A percentile compares a stretch with the other conserved stretches of the same genome.
These are phyloP conservation scores for Penicillium canescens DNA, from an alignment of 495 filamentous ascomycete genomes.

Conservation along the genomic window DNA sequence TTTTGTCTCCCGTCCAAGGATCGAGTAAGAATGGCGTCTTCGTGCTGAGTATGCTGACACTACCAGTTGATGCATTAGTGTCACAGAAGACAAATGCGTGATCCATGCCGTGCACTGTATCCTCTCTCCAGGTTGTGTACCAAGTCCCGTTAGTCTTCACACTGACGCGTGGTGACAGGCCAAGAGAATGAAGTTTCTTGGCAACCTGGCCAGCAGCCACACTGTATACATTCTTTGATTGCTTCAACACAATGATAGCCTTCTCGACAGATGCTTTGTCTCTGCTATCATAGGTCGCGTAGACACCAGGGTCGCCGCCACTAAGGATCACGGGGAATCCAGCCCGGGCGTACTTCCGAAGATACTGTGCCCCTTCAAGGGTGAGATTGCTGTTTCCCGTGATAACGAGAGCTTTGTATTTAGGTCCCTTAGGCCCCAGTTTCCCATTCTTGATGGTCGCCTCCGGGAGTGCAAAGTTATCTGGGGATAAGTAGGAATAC, in stretches of 20 bases:
- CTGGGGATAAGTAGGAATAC: slow-evolving; percentile 50
- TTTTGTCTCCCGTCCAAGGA: slow-evolving; percentile 43
- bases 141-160: slow-evolving; percentile 31
- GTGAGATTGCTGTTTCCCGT: slow-evolving; percentile 9
- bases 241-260: slow-evolving; percentile 11
- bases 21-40: slow-evolving; percentile 36
- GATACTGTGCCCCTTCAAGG: slow-evolving; percentile 27
- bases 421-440: slow-evolving; percentile 40
- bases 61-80: slow-evolving; percentile 21
- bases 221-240: slow-evolving; percentile 19
- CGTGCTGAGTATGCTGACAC: slow-evolving; percentile 23
- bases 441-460: slow-evolving; percentile 32
- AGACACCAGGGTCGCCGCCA: slow-evolving; percentile 23
- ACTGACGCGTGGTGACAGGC: slow-evolving; percentile 19
- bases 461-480: slow-evolving; percentile 41
- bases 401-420: slow-evolving; percentile 47
- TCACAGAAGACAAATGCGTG: slow-evolving; percentile 45
- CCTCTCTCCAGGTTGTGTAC: slow-evolving; percentile 35
- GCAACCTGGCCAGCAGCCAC: slow-evolving; percentile 15
- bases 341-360: slow-evolving; percentile 36
- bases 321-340: slow-evolving; percentile 36
- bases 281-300: slow-evolving; percentile 14
- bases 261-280: slow-evolving; percentile 8
- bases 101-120: slow-evolving; percentile 16
- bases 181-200: slow-evolving; percentile 21